These are phyloP conservation scores for Suhomyces bolitotheri DNA, from an alignment of 1,139 yeast species.

Conservation along the genomic window DNA sequence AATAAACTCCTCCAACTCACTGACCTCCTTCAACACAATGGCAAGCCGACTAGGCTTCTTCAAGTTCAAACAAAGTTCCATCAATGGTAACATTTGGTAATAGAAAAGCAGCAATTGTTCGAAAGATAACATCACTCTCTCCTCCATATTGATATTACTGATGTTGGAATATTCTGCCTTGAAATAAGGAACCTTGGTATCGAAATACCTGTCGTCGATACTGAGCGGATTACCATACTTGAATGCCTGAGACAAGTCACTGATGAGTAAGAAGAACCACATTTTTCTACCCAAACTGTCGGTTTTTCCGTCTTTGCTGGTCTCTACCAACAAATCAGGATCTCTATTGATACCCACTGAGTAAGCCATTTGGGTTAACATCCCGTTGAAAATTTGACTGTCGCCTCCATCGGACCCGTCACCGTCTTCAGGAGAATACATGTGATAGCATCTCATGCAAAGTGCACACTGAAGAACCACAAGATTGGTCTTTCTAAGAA, in stretches of 20 bases:
- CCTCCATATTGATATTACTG: slow-evolving; percentile 31
- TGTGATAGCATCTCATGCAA: slow-evolving; percentile 38
- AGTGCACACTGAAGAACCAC: slow-evolving; percentile 51
- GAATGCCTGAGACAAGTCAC: slow-evolving; percentile 39
- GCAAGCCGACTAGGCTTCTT: slow-evolving; percentile 20
- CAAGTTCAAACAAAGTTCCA: slow-evolving; percentile 28
- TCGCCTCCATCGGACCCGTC: slow-evolving; percentile 50
- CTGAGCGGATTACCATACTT: slow-evolving; percentile 42
- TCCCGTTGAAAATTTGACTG: slow-evolving; percentile 37
- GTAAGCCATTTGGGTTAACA: slow-evolving; percentile 44
- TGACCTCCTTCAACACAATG: slow-evolving; percentile 24
- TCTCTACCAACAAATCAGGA: slow-evolving; percentile 31
- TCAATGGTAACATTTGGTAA: slow-evolving; percentile 21
- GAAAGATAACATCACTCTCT: slow-evolving; percentile 25
- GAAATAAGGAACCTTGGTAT: slow-evolving; percentile 27
- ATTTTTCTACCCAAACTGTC: slow-evolving; percentile 38
- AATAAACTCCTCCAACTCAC: slow-evolving; percentile 32
- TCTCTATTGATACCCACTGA: slow-evolving; percentile 50
- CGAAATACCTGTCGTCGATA: slow-evolving; percentile 31
- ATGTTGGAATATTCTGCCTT: slow-evolving; percentile 30
- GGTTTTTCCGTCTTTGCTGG: slow-evolving; percentile 23
- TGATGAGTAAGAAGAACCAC: slow-evolving; percentile 33
- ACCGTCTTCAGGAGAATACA: slow-evolving; percentile 54
- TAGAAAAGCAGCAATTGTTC: slow-evolving; percentile 28
- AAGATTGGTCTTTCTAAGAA: slow-evolving; percentile 48